Base-by-base conservation (phyloP, 2,329 filamentous ascomycete genomes). In the Verticillium tricorpus region DNA sequence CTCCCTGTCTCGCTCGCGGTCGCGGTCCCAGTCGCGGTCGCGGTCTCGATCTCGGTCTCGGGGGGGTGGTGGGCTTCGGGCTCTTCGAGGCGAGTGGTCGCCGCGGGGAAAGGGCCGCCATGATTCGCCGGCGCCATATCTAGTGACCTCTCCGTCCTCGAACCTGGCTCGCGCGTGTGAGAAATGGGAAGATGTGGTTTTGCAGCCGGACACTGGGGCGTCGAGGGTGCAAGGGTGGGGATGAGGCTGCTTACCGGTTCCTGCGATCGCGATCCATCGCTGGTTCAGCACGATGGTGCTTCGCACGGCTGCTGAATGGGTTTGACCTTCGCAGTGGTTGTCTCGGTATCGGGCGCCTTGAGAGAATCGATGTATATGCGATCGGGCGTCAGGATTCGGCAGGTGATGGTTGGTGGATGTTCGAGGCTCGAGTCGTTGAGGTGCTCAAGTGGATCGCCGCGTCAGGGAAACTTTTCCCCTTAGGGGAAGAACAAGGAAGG, bases 101-200 rank as follows among this genome's bases (percentile, higher is more conserved):
- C 45, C 45, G 60, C 80, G 73, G 58, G 84, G 85, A 62, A 82
- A 86, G 12, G 84, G 84, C 63, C 84, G 77, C 77, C 85, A 87
- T 40, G 83, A 86, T 72, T 87, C 84, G 62, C 84, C 84, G 14
- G 85, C 85, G 59, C 84, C 84, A 70, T 86, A 87, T 69, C 84
- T 78, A 65, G 85, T 82, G 60, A 87, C 85, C 73, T 87, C 84
- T 55, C 84, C 84, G 66, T 87, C 84, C 65, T 87, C 84, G 68
- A 84, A 87, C 70, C 84, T 86, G 63, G 28, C 8, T 19, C 19
- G 19, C 8, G 19, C 45, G 9, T 22, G 19, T 50, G 45, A 50
- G 45, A 22, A 25, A 8, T 8, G 39, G 39, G 37, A 17, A 39
- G 39, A 8, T 19, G 17, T 19, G 39, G 15, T 8, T n/a, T 28